These are phyloP conservation scores for Hippophae tibetana DNA, from an alignment of 306 rosid species.

Conservation along the genomic window DNA sequence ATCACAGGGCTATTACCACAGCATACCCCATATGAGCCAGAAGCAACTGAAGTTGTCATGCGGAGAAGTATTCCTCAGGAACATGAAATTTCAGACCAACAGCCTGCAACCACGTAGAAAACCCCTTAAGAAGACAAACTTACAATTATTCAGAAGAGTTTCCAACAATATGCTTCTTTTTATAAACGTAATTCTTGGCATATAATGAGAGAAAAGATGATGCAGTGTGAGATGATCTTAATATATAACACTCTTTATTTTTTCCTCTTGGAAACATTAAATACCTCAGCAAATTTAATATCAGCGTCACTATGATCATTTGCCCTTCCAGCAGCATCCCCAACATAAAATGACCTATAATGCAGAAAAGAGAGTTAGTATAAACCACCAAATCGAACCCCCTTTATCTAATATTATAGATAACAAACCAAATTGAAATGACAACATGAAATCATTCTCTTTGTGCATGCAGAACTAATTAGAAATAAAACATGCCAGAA, in stretches of 20 bases:
- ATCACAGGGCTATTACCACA: no score
- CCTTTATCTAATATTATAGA: conserved; percentile 3
- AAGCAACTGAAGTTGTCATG: conserved; percentile 18
- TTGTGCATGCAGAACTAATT: not conserved
- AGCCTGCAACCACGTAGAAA: conserved; percentile 45
- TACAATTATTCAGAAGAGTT: not conserved
- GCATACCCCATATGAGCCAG: not conserved
- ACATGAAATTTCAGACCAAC: conserved; percentile 62
- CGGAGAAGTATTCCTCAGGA: conserved; percentile 60
- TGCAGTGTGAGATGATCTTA: no score
- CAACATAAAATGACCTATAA: conserved; percentile 80
- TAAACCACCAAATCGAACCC: not conserved
- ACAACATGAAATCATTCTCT: not conserved
- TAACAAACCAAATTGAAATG: conserved; percentile 7
- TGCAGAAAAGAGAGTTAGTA: conserved; percentile 16
- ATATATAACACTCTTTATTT: not conserved
- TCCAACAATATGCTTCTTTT: not conserved
- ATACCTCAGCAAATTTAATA: conserved; percentile 76
- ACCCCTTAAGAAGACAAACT: not conserved
- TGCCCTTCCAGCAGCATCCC: conserved; percentile 91
- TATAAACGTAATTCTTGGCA: no score
- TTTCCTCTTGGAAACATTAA: not conserved
- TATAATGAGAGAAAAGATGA: no score
- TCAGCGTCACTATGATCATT: conserved; percentile 90
- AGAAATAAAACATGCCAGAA: conserved; percentile 1